These are phyloP conservation scores for Hymenoscyphus scutula DNA, from an alignment of 2,329 filamentous ascomycete genomes.

Conservation along the genomic window DNA sequence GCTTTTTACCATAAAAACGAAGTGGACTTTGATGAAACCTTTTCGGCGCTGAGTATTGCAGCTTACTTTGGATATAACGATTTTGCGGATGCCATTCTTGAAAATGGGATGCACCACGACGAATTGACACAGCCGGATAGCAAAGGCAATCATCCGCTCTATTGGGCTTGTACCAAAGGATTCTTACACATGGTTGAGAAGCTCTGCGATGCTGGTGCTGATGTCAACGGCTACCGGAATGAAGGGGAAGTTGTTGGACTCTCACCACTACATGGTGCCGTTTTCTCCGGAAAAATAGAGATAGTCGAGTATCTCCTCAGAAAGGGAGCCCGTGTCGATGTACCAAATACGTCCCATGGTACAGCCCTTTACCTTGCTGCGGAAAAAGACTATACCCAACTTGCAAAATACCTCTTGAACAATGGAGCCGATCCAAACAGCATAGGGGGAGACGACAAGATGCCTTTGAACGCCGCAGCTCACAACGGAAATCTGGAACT, in stretches of 20 bases:
- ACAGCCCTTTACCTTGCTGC: constrained; percentile 5
- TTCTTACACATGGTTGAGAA: constrained; percentile 5
- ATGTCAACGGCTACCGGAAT: constrained; percentile 6
- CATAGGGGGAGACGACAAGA: background rate
- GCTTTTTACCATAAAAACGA: background rate
- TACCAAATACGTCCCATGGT: background rate
- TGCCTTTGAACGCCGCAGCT: constrained; percentile 4
- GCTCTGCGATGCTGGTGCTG: constrained; percentile 1
- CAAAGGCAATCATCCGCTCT: background rate
- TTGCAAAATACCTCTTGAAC: background rate
- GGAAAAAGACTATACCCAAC: background rate
- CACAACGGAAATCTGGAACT: constrained; percentile 6
- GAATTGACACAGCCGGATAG: constrained; percentile 2
- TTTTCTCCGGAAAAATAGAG: constrained; percentile 3
- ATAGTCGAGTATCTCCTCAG: constrained; percentile 3
- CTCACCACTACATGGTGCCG: constrained; percentile 5
- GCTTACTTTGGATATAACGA: constrained; percentile 8
- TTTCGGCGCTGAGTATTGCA: constrained; percentile 1
- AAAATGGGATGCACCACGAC: background rate
- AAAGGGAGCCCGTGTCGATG: constrained; percentile 6
- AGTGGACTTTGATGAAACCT: constrained; percentile 1
- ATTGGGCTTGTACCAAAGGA: constrained; percentile 6
- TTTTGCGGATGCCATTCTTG: background rate
- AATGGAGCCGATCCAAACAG: constrained; percentile 5
- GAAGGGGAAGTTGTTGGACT: background rate